These are phyloP conservation scores for Penicillium herquei DNA, from an alignment of 495 filamentous ascomycete species.

Conservation along the genomic window DNA sequence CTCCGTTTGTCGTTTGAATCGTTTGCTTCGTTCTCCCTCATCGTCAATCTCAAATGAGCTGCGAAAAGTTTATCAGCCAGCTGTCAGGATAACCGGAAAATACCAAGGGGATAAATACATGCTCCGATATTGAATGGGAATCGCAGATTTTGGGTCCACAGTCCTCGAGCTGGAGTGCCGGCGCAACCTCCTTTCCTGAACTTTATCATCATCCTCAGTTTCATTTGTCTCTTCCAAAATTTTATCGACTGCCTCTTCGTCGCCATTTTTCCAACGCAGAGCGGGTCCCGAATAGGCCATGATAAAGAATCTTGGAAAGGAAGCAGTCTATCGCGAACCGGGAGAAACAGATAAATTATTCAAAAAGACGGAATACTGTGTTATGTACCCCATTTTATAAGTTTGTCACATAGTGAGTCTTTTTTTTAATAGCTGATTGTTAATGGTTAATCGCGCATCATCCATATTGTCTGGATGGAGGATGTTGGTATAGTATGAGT, in stretches of 20 bases:
- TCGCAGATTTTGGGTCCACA: constrained; percentile 12
- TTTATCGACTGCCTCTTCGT: not conserved
- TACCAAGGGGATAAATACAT: constrained; percentile 23
- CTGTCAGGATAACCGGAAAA: not conserved
- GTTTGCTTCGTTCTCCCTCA: constrained; percentile 1
- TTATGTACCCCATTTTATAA: too few species aligned
- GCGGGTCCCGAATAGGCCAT: not conserved
- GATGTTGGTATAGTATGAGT: too few species aligned
- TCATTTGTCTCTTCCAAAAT: not conserved
- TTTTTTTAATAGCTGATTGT: too few species aligned
- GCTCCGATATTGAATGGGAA: constrained; percentile 31
- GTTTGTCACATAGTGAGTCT: too few species aligned
- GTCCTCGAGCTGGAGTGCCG: not conserved
- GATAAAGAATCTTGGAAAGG: not conserved
- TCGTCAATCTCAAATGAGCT: constrained; percentile 15
- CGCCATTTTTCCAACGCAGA: not conserved
- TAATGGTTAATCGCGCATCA: too few species aligned
- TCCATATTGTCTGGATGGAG: too few species aligned
- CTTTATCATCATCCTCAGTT: not conserved
- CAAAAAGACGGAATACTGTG: too few species aligned
- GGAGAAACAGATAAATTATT: too few species aligned
- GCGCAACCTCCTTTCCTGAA: not conserved
- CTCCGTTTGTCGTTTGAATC: not conserved
- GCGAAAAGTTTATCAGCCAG: not conserved
- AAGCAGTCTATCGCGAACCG: too few species aligned